Conservation (phyloP, 495 filamentous ascomycete genomes). For the Hypoxylon lienhwacheense region DNA sequence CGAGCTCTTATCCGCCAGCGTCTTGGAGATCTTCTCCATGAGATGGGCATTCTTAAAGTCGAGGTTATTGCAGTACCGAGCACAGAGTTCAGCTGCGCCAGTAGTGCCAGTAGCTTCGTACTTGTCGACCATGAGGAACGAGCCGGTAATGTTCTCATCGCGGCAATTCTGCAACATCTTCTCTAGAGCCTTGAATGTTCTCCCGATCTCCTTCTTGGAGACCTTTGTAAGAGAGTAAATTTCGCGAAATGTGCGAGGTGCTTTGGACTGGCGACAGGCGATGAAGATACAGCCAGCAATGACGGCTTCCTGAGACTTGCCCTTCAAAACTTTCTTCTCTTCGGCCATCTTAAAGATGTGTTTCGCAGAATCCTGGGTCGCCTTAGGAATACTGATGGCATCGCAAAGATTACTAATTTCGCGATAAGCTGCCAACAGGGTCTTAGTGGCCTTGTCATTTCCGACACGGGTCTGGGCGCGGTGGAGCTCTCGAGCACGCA, state of each 20-base stretch:
- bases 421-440: constrained; percentile 68
- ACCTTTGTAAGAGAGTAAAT: constrained; percentile 91
- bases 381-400: constrained; percentile 74
- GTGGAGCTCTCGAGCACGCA: constrained; percentile 71
- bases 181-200: constrained; percentile 91
- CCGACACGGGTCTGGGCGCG: constrained; percentile 82
- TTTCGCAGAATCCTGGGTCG: constrained; percentile 83
- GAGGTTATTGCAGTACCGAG: constrained; percentile 85
- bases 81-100: constrained; percentile 80
- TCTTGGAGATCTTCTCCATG: constrained; percentile 70
- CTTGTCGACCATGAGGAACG: constrained; percentile 47
- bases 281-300: constrained; percentile 97
- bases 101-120: constrained; percentile 79
- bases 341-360: constrained; percentile 92
- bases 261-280: constrained; percentile 85
- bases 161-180: constrained; percentile 70
- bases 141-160: constrained; percentile 38
- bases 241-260: constrained; percentile 88
- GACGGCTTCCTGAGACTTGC: constrained; percentile 90
- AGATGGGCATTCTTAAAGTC: constrained; percentile 61
- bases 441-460: constrained; percentile 85
- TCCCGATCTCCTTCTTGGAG: constrained; percentile 93
- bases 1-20: constrained; percentile 72
- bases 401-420: constrained; percentile 89
- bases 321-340: constrained; percentile 89